These are phyloP conservation scores for Corrigiola litoralis DNA, from an alignment of 179 eudicot species.

Conservation along the genomic window DNA sequence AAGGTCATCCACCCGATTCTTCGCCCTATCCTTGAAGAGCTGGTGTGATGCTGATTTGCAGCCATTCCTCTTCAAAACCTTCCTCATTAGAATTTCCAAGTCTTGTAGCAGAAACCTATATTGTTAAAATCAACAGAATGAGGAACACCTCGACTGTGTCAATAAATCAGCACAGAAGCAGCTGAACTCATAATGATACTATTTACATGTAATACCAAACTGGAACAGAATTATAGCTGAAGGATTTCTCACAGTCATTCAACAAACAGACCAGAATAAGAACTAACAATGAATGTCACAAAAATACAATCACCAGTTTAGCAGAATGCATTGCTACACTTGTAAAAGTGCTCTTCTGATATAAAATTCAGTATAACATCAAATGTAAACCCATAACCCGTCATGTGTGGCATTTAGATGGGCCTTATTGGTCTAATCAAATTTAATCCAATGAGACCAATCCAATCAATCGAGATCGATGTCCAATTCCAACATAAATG, in stretches of 20 bases:
- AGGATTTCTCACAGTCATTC: too few species aligned
- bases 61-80: slow-evolving; percentile 67
- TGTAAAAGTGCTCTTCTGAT: background rate
- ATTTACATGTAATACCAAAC: too few species aligned
- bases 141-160: background rate
- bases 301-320: too few species aligned
- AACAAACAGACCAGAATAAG: too few species aligned
- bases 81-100: slow-evolving; percentile 49
- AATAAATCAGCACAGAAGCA: too few species aligned
- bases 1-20: slow-evolving; percentile 94
- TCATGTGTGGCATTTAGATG: too few species aligned
- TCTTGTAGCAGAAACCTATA: slow-evolving; percentile 6
- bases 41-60: slow-evolving; percentile 83
- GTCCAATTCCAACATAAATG: too few species aligned
- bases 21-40: slow-evolving; percentile 87
- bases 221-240: too few species aligned
- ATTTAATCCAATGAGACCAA: background rate
- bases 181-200: too few species aligned
- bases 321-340: background rate
- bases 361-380: background rate
- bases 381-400: background rate
- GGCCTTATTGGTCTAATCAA: too few species aligned
- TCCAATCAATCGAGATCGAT: too few species aligned
- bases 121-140: background rate
- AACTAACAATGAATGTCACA: too few species aligned